These are phyloP conservation scores for Atkinsonella texensis DNA, from an alignment of 2,329 filamentous ascomycete species.

Conservation along the genomic window DNA sequence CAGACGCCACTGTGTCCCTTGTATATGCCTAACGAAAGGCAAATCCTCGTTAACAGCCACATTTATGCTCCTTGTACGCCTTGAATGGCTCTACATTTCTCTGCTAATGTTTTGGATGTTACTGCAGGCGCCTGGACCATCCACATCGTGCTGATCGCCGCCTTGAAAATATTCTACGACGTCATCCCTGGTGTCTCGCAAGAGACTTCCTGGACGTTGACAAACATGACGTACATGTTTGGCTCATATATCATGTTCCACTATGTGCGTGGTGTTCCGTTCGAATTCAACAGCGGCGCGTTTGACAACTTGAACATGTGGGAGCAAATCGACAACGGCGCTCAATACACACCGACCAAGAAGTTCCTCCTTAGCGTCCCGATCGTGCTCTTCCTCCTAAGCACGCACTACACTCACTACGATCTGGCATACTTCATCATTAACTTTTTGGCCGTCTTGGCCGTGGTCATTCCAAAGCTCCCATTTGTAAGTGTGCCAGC, in stretches of 20 bases:
- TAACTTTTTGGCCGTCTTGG: constrained; percentile 87
- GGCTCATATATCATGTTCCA: constrained; percentile 99
- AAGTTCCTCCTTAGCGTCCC: constrained; percentile 95
- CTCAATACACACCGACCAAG: constrained; percentile 96
- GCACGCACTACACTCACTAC: constrained; percentile 98
- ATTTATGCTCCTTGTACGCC: neutral
- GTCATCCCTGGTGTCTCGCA: constrained; percentile 93
- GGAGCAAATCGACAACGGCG: constrained; percentile 99
- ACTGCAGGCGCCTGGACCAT: constrained; percentile 86
- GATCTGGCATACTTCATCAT: constrained; percentile 94
- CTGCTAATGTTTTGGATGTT: neutral
- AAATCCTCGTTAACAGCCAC: neutral
- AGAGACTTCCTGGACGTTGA: constrained; percentile 96
- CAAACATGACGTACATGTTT: constrained; percentile 98
- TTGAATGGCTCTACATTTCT: neutral
- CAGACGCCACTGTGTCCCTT: constrained; percentile 2
- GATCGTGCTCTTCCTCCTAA: constrained; percentile 86
- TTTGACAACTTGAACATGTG: constrained; percentile 99
- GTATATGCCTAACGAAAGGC: neutral
- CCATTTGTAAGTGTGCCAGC: constrained; percentile 62
- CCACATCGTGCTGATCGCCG: constrained; percentile 82
- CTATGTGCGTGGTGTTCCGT: constrained; percentile 92
- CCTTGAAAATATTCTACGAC: constrained; percentile 93
- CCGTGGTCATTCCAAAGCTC: constrained; percentile 90
- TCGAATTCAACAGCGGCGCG: constrained; percentile 96